These are phyloP conservation scores for Aristolochia californica DNA, from an alignment of 164 flowering plant species.

Conservation along the genomic window DNA sequence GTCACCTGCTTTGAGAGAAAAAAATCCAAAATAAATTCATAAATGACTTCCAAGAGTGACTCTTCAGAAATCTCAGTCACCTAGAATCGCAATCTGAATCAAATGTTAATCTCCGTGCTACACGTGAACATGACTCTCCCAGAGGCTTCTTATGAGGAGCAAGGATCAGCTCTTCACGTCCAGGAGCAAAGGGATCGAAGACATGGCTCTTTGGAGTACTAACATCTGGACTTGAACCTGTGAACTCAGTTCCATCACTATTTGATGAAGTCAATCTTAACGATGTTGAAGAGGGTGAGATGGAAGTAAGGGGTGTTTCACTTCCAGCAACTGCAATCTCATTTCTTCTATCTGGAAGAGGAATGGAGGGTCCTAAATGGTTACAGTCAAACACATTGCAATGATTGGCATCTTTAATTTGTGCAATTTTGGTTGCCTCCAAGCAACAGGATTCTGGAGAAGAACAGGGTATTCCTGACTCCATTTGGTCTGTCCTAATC, in stretches of 20 bases:
- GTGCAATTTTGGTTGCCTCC: background rate
- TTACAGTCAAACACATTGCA: background rate
- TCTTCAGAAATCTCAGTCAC: constrained; percentile 22
- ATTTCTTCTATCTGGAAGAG: constrained; percentile 19
- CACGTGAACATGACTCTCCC: constrained; percentile 12
- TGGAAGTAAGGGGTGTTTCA: constrained; percentile 20
- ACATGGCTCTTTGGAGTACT: constrained; percentile 37
- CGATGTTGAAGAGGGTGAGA: no score
- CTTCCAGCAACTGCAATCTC: constrained; percentile 18
- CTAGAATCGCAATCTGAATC: constrained; percentile 4
- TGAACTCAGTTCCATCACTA: no score
- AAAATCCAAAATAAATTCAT: constrained; percentile 33
- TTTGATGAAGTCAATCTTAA: no score
- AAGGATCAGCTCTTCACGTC: constrained; percentile 36
- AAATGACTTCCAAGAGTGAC: constrained; percentile 32
- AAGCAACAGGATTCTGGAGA: background rate
- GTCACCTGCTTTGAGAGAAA: constrained; percentile 30
- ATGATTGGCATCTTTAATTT: constrained; percentile 10
- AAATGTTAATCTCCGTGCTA: constrained; percentile 33
- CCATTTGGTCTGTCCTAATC: no score
- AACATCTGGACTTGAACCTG: no score
- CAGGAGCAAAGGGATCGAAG: constrained; percentile 70
- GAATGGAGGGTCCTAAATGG: constrained; percentile 31
- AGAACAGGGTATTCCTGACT: no score
- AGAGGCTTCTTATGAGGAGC: constrained; percentile 44